Base-by-base conservation (phyloP, 176 grass and related monocot species). In the Rhynchospora tenuis region DNA sequence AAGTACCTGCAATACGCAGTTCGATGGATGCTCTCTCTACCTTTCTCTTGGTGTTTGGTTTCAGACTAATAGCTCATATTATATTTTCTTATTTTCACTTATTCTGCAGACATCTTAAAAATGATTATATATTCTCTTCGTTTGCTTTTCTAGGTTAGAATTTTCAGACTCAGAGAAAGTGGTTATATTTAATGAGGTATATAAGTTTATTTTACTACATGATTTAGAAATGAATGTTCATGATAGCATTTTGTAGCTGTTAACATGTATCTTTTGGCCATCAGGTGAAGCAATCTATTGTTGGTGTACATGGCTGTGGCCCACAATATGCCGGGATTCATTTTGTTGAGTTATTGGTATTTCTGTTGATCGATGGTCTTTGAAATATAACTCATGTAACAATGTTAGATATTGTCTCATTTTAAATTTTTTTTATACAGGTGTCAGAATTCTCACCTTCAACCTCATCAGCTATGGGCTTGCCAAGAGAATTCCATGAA, bases 401-500 rank as follows among this genome's bases (percentile, higher is more conserved):
- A 20, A 52, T 7, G 23, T 82, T 66, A 23, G 26, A 14, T 81
- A 81, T 44, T 81, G 63, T 48, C 61, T 55, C 17, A 70, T 78
- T 64, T 24, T 48, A 84, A 45, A 84, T 69, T 84, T 13, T 22
- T 89, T 66, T 88, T 66, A 67, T 67, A 57, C 69, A 98, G 95
- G 91, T 98, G 64, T 94, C 92, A 72, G 95, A 98, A 84, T 98
- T 98, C 85, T 93, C 92, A 74, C 93, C 92, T 84, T 91, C 68
- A 87, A 98, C 95, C 78, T 91, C 89, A 73, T 95, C 95, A 91
- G 81, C 89, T 62, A 95, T 98, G 92, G 86, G 95, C 46, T 83
- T 98, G 47, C 95, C 95, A 22, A 98, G 85, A 87, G 95, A 98
- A 69, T 95, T 91, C 15, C 95, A 98, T 86, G 85, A 91, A 38